Base-by-base conservation (phyloP, 305 asterid species). In the Fraxinus latifolia region DNA sequence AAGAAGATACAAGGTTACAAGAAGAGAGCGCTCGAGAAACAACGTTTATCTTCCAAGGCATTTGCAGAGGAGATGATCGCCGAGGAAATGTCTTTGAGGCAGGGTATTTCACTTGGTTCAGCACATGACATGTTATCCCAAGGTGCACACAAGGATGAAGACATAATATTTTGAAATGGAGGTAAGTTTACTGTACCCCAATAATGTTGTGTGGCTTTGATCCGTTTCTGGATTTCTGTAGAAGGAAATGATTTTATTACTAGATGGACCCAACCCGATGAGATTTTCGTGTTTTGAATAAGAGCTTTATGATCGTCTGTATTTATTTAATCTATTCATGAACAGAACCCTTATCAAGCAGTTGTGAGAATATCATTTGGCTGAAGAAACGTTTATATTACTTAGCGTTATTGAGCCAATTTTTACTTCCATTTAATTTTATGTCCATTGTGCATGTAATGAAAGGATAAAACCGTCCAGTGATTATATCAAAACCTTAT, bases 1-100 rank as follows among this genome's bases (percentile, higher is more conserved):
- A 89, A 89, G 87, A 89, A 89, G 86, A 89, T 89, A 37, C 92
- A 89, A 83, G 92, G 92, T 36, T 89, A 2, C 86, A 89, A 89
- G 89, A 89, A 74, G 76, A 87, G 86, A 67, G 92, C 77, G 80
- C 29, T 89, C 3, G 88, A 87, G 77, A 87, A 33, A 79, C 89
- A 89, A 79, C 78, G 65, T 80, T 86, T 85, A 2, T 37, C 89
- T 79, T 86, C 92, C 74, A 85, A 32, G 83, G 82, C 25, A 21
- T 89, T 23, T 79, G 92, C 89, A 4, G 70, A 81, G 74, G 89
- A 80, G 50, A 73, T 65, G 80, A 86, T 70, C 23, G 88, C 91
- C 15, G 89, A 42, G 76, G 86, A 86, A 4, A 0, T 85, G 65
- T 76, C 92, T 79, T 27, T 68, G 37, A 68, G 0, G 74, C 31